Evolutionary conservation across 2,329 filamentous ascomycete genomes (phyloP), one percentile per base, ranked within the genome.

Genomic region (Phoma herbarum): DNA sequence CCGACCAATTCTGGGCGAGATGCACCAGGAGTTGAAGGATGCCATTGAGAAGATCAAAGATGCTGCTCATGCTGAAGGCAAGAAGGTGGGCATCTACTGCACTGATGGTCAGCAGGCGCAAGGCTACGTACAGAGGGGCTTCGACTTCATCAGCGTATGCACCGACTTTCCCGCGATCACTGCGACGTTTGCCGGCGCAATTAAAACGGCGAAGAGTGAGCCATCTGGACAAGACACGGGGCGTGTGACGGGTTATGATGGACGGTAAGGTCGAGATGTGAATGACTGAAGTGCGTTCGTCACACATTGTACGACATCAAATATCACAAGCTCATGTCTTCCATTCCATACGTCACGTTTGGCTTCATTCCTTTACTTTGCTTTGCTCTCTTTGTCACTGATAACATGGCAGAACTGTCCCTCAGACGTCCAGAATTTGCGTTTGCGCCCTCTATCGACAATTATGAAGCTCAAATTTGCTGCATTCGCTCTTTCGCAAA

Each of bases 21-120:
- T 85, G 73, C 78, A 82, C 43, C 77, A 79, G 2, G 82, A 86
- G 60, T 67, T 86, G 45, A 79, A 81, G 33, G 73, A 77, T 9
- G 84, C 84, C 1, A 85, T 86, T 62, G 77, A 79, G 18, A 78
- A 73, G 31, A 82, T 86, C 52, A 80, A 80, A 57, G 77, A 80
- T 26, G 83, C 83, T 1, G 84, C 84, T 2, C 77, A 82, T 56
- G 79, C 77, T 10, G 81, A 81, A 23, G 83, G 83, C 12, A 87
- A 86, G 75, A 80, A 77, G 57, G 80, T 80, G 2, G 84, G 82
- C 0, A 86, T 87, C 39, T 87, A 84, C 63, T 84, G 82, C 59
- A 82, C 80, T 1, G 79, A 77, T 42, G 83, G 83, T 0, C 82
- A 83, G 51, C 78, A 83, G 65, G 81, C 83, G 7, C 79, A 78